Evolutionary conservation across 1,284 basidiomycete species (phyloP).

Genomic region (Somion occarium): DNA sequence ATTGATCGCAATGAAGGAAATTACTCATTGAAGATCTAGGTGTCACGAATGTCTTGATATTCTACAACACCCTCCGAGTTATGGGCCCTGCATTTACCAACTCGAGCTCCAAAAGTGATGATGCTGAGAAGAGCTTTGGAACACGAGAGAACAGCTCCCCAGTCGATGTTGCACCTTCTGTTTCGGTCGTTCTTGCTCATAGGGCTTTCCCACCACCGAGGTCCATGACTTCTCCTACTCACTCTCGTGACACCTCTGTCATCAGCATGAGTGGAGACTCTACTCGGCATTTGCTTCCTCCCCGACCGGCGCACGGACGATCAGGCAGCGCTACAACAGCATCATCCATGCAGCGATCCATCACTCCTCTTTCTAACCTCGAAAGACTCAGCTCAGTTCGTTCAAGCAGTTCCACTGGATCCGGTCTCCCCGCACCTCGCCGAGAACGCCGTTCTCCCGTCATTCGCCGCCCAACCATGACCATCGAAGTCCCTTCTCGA

Average conservation of each 20-base stretch:
- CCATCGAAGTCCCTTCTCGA: slow-evolving; percentile 10
- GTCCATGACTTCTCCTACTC: slow-evolving; percentile 1
- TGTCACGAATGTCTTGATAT: slow-evolving; percentile 54
- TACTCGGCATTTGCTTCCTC: slow-evolving; percentile 8
- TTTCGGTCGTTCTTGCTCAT: slow-evolving; percentile 15
- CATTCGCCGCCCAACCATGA: slow-evolving; percentile 15
- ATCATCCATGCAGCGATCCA: slow-evolving; percentile 28
- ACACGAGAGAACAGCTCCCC: slow-evolving; percentile 24
- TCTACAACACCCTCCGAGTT: slow-evolving; percentile 65
- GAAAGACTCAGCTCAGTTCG: slow-evolving; percentile 25
- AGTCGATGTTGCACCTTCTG: slow-evolving; percentile 17
- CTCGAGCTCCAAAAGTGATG: slow-evolving; percentile 10
- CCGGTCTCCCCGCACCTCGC: slow-evolving; percentile 21
- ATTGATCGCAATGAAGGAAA: background rate
- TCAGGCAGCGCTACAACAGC: slow-evolving; percentile 6
- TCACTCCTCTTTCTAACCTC: slow-evolving; percentile 31
- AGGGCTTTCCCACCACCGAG: slow-evolving; percentile 17
- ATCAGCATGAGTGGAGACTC: slow-evolving; percentile 14
- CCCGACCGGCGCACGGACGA: slow-evolving; percentile 8
- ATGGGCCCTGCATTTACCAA: slow-evolving; percentile 44
- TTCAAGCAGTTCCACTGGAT: slow-evolving; percentile 5
- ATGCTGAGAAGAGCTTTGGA: slow-evolving; percentile 27
- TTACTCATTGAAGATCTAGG: slow-evolving; percentile 34
- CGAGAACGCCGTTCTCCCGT: slow-evolving; percentile 20
- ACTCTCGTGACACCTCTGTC: slow-evolving; percentile 1